A percentile compares a stretch with the other conserved stretches of the same genome.
Conservation (phyloP, 441 rosid species). For the Pelargonium cotyledonis region DNA sequence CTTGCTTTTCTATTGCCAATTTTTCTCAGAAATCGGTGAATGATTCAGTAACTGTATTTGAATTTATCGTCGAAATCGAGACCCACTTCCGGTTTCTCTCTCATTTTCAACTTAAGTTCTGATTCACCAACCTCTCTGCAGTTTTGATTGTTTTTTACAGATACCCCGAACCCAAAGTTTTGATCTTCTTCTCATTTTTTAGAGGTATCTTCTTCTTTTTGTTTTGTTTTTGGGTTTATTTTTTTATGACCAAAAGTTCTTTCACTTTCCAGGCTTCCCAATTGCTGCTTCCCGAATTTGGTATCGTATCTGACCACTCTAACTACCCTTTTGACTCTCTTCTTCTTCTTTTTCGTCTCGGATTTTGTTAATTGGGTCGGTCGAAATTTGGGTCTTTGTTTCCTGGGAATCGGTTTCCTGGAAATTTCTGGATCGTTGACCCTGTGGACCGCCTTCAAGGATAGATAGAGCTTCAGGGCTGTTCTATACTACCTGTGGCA, state of each 20-base stretch:
- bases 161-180: too few species aligned
- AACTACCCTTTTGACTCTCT: not conserved
- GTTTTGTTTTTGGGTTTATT: too few species aligned
- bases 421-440: constrained; percentile 2
- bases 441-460: not conserved
- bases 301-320: not conserved
- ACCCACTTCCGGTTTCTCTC: too few species aligned
- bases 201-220: too few species aligned
- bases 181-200: too few species aligned
- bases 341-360: not conserved
- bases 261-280: not conserved
- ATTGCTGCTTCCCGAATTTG: constrained; percentile 5
- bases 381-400: not conserved
- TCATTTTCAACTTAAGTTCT: too few species aligned
- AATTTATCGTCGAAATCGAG: too few species aligned
- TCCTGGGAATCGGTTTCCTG: not conserved
- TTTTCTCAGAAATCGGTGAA: too few species aligned
- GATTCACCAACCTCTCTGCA: too few species aligned
- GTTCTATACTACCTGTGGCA: not conserved
- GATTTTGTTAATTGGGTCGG: not conserved
- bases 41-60: too few species aligned
- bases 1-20: too few species aligned
- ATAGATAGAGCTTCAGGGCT: not conserved
- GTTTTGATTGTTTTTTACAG: too few species aligned
- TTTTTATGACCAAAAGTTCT: constrained; percentile 2